phyloP scores from a whole-genome alignment of 139 green algal species.

The Chlorella sp. region DNA sequence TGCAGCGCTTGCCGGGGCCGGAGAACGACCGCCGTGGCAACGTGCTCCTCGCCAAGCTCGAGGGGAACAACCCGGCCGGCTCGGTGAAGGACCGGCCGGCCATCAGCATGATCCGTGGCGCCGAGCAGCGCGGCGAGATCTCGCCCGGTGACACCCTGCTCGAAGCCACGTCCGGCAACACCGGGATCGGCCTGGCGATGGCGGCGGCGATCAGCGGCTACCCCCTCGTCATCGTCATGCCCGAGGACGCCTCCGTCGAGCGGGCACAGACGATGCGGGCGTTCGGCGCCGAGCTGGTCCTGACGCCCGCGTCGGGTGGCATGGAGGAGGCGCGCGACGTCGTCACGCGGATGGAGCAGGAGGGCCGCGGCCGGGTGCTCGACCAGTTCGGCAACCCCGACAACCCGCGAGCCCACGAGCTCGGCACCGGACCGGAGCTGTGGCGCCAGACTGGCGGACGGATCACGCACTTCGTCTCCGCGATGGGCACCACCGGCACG shows the following conservation, averaged over 20 bases:
- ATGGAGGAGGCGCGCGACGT: constrained; percentile 44
- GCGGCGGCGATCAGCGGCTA: constrained; percentile 46
- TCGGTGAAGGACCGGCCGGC: constrained; percentile 48
- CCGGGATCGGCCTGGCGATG: constrained; percentile 46
- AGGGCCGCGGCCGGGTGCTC: constrained; percentile 31
- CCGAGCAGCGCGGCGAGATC: constrained; percentile 33
- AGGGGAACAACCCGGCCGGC: constrained; percentile 46
- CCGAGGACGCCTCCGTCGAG: constrained; percentile 38
- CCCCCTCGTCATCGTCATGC: constrained; percentile 44
- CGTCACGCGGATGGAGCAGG: constrained; percentile 20
- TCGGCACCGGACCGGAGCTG: constrained; percentile 36
- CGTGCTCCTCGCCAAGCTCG: constrained; percentile 37
- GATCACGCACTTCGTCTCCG: constrained; percentile 47
- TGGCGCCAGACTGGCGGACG: constrained; percentile 40
- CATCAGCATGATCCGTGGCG: constrained; percentile 43
- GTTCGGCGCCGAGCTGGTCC: constrained; percentile 40
- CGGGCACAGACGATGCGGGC: constrained; percentile 35
- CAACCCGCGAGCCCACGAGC: constrained; percentile 34
- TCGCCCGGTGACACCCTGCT: constrained; percentile 40
- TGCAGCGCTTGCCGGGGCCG: constrained; percentile 4
- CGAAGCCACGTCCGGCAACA: constrained; percentile 48
- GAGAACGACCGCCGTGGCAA: constrained; percentile 7
- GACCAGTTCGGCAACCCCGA: constrained; percentile 45
- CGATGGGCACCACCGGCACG: constrained; percentile 47
- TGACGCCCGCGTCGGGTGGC: constrained; percentile 12